phyloP scores from a whole-genome alignment of 2,329 filamentous ascomycete species.

The Microdochium nivale region DNA sequence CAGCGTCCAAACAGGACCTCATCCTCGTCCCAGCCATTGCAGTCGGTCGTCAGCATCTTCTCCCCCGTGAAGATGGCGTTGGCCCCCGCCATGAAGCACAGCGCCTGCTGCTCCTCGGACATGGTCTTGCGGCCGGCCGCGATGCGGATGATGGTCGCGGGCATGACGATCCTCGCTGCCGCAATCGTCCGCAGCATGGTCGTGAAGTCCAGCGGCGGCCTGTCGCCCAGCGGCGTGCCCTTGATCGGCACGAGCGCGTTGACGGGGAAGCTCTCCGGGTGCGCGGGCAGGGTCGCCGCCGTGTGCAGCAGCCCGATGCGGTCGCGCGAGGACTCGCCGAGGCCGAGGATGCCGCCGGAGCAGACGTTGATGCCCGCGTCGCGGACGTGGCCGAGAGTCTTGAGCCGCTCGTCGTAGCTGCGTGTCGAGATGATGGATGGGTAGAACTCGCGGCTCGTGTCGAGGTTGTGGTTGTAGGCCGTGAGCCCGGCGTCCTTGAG shows the following conservation, averaged over 20 bases:
- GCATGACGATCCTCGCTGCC: conserved; percentile 75
- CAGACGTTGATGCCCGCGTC: conserved; percentile 86
- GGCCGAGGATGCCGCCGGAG: conserved; percentile 78
- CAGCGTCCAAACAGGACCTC: conserved; percentile 74
- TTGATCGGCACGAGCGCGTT: conserved; percentile 88
- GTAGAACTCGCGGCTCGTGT: conserved; percentile 85
- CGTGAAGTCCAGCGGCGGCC: conserved; percentile 65
- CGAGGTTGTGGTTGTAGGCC: conserved; percentile 91
- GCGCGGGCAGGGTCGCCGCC: conserved; percentile 67
- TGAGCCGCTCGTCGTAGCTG: conserved; percentile 77
- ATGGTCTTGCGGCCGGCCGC: conserved; percentile 79
- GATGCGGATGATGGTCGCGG: conserved; percentile 75
- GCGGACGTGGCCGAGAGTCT: conserved; percentile 71
- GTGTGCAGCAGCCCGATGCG: conserved; percentile 79
- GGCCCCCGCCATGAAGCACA: conserved; percentile 85
- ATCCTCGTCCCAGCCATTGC: conserved; percentile 87
- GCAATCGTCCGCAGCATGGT: conserved; percentile 76
- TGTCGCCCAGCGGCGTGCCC: conserved; percentile 75
- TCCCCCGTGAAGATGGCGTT: conserved; percentile 95
- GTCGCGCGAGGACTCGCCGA: conserved; percentile 72
- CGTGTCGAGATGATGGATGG: conserved; percentile 78
- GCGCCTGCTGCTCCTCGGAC: conserved; percentile 78
- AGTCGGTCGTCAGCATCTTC: conserved; percentile 91
- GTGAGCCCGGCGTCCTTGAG: conserved; percentile 78
- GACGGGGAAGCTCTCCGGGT: conserved; percentile 86